Conservation (phyloP, 2,329 filamentous ascomycete genomes). For the Xylaria multiplex region DNA sequence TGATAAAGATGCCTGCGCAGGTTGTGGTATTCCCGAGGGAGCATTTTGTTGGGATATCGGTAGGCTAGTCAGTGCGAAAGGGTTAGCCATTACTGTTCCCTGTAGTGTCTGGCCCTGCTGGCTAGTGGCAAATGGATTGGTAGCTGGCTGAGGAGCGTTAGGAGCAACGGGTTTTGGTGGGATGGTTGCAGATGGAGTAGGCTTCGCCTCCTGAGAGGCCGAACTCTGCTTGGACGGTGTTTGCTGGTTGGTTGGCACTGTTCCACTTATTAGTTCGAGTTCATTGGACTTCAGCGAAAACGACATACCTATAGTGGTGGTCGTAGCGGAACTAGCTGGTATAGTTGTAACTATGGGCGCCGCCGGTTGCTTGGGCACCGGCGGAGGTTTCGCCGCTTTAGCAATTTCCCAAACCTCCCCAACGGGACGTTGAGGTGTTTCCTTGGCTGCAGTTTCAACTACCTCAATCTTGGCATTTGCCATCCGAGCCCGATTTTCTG, state of each 20-base stretch:
- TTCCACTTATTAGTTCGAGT: conserved; percentile 21
- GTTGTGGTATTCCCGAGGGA: conserved; percentile 34
- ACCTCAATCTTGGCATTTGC: conserved; percentile 78
- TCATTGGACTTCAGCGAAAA: neutral
- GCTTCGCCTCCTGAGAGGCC: conserved; percentile 21
- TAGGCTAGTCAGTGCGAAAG: conserved; percentile 39
- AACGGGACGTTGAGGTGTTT: conserved; percentile 86
- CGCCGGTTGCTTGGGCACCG: conserved; percentile 46
- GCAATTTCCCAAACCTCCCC: conserved; percentile 87
- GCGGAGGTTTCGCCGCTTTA: conserved; percentile 69
- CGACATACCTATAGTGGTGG: conserved; percentile 34
- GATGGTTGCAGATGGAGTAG: conserved; percentile 17
- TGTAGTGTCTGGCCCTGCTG: conserved; percentile 32
- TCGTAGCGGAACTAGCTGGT: conserved; percentile 21
- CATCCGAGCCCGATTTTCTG: conserved; percentile 72
- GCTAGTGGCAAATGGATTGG: conserved; percentile 40
- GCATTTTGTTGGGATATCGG: conserved; percentile 31
- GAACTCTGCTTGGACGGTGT: conserved; percentile 23
- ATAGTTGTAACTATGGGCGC: conserved; percentile 25
- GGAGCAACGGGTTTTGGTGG: conserved; percentile 33
- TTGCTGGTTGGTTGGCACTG: conserved; percentile 22
- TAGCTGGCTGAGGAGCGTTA: conserved; percentile 24
- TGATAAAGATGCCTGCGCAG: conserved; percentile 35
- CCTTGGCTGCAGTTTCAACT: conserved; percentile 82
- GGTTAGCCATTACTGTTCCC: conserved; percentile 34